These are phyloP conservation scores for Epichloe coenophiala DNA, from an alignment of 2,329 filamentous ascomycete genomes.

Conservation along the genomic window DNA sequence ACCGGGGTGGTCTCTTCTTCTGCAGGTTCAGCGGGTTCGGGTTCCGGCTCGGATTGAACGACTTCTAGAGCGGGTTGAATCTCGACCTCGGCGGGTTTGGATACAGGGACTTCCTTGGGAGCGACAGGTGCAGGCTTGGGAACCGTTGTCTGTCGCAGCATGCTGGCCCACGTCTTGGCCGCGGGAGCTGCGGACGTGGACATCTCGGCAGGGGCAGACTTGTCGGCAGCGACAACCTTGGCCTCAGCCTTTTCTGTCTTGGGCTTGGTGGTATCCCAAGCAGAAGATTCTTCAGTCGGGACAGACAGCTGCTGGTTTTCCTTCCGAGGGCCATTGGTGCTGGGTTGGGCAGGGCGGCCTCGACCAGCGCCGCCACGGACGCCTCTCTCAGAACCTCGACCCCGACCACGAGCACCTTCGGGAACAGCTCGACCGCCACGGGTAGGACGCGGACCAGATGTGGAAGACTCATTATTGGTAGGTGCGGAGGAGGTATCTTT, in stretches of 20 bases:
- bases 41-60: constrained; percentile 21
- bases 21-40: constrained; percentile 21
- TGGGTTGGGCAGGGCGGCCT: constrained; percentile 43
- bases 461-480: constrained; percentile 31
- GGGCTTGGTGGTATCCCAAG: constrained; percentile 30
- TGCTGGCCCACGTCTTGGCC: constrained; percentile 60
- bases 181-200: constrained; percentile 25
- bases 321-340: constrained; percentile 49
- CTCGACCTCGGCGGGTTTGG: constrained; percentile 26
- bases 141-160: constrained; percentile 48
- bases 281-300: constrained; percentile 54
- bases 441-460: constrained; percentile 31
- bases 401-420: constrained; percentile 49
- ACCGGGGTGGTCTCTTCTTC: constrained; percentile 23
- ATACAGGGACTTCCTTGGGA: constrained; percentile 13
- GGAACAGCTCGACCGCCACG: constrained; percentile 48
- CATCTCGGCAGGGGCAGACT: constrained; percentile 22
- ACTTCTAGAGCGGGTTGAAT: constrained; percentile 25
- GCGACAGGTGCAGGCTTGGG: constrained; percentile 36
- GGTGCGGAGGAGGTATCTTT: constrained; percentile 46
- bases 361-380: constrained; percentile 40
- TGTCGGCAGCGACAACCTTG: constrained; percentile 18
- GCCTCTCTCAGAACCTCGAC: constrained; percentile 49
- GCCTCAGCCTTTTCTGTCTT: constrained; percentile 21
- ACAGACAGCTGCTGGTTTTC: constrained; percentile 44